phyloP scores from a whole-genome alignment of 2,329 filamentous ascomycete species.

The Diplodia mutila region DNA sequence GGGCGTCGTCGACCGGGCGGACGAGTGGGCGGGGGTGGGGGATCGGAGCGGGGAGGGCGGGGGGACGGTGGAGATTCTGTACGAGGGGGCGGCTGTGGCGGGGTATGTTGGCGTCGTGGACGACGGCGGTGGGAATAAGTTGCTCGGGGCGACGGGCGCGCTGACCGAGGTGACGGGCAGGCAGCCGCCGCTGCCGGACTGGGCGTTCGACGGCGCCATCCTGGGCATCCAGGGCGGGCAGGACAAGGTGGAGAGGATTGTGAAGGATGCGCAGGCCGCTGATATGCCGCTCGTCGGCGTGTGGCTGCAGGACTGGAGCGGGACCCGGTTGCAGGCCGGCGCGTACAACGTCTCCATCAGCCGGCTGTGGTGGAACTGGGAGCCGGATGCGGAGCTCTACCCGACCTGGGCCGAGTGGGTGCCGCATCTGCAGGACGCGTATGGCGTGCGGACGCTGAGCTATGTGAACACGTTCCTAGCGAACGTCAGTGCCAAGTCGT shows the following conservation, averaged over 20 bases:
- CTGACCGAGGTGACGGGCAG: slow-evolving; percentile 42
- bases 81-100: neutral
- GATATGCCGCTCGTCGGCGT: slow-evolving; percentile 41
- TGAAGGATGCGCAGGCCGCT: slow-evolving; percentile 36
- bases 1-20: slow-evolving; percentile 4
- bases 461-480: slow-evolving; percentile 44
- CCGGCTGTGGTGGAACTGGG: slow-evolving; percentile 48
- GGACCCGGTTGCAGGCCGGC: slow-evolving; percentile 40
- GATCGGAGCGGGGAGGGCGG: neutral
- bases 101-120: neutral
- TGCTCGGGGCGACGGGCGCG: slow-evolving; percentile 32
- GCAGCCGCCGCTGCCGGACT: slow-evolving; percentile 39
- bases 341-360: slow-evolving; percentile 38
- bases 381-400: slow-evolving; percentile 41
- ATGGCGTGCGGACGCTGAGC: slow-evolving; percentile 36
- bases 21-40: neutral
- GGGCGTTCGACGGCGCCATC: slow-evolving; percentile 35
- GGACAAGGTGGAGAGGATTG: slow-evolving; percentile 40
- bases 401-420: slow-evolving; percentile 43
- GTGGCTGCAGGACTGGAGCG: slow-evolving; percentile 45
- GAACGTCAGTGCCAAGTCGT: slow-evolving; percentile 41
- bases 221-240: slow-evolving; percentile 45
- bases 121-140: slow-evolving; percentile 27
- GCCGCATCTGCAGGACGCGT: slow-evolving; percentile 36
- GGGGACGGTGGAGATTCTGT: neutral